A percentile compares a stretch with the other conserved stretches of the same genome.
Conservation (phyloP, 495 filamentous ascomycete species). For the Chaetomium fimeti region DNA sequence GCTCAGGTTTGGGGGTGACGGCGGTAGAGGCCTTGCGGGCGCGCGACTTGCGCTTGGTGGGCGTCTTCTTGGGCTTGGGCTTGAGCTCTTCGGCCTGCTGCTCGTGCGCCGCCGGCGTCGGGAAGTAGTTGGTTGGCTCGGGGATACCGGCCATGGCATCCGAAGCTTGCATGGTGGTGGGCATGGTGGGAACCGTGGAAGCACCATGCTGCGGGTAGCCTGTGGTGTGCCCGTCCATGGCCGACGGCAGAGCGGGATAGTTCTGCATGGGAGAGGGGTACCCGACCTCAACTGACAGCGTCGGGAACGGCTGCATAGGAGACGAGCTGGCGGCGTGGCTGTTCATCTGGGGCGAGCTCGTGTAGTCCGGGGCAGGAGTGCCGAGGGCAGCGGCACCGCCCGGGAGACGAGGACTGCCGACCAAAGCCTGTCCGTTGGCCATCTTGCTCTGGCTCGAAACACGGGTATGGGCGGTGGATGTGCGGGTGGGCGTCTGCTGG, state of each 20-base stretch:
- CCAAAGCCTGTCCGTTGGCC: not conserved
- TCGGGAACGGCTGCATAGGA: not conserved
- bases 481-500: conserved; percentile 7
- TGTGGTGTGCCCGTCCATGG: conserved; percentile 4
- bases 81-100: not conserved
- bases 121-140: conserved; percentile 3
- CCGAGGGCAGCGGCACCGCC: not conserved
- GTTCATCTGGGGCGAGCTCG: not conserved
- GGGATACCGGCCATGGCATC: not conserved
- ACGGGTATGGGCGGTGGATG: not conserved
- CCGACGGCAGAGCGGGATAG: not conserved
- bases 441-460: not conserved
- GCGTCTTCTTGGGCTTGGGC: not conserved
- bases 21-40: conserved; percentile 10
- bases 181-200: not conserved
- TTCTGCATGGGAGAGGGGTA: not conserved
- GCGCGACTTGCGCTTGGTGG: conserved; percentile 10
- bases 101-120: not conserved
- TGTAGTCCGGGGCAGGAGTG: not conserved
- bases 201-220: not conserved
- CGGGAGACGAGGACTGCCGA: not conserved
- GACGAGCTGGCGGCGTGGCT: not conserved
- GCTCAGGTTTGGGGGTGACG: not conserved
- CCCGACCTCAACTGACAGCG: not conserved
- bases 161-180: not conserved